A percentile compares a stretch with the other conserved stretches of the same genome.
These are phyloP conservation scores for Cyclotella sp. DNA, from an alignment of 108 stramenopile species.

Conservation along the genomic window DNA sequence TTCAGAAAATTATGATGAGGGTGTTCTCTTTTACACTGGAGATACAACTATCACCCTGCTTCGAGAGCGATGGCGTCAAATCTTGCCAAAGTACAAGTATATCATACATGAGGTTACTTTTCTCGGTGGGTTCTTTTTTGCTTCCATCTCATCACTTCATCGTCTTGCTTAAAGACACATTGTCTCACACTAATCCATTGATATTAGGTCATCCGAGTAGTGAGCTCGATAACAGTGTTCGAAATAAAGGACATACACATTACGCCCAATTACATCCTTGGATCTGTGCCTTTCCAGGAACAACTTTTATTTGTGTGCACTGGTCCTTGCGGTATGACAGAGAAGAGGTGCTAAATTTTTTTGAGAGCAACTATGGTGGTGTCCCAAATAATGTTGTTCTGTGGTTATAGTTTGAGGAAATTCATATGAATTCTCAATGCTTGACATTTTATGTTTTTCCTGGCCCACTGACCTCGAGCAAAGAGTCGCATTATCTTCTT, in stretches of 20 bases:
- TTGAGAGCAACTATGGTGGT: constrained; percentile 59
- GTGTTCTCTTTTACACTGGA: constrained; percentile 62
- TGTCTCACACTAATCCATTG: background rate
- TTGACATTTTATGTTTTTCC: too few species aligned
- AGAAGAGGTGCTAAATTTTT: constrained; percentile 54
- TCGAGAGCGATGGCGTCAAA: constrained; percentile 50
- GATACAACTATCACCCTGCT: constrained; percentile 64
- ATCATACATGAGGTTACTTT: constrained; percentile 68
- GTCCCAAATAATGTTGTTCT: constrained; percentile 66
- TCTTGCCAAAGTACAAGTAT: constrained; percentile 56
- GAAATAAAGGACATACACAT: constrained; percentile 62
- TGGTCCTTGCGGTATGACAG: constrained; percentile 50
- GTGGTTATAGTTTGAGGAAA: constrained; percentile 63
- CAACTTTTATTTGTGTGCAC: constrained; percentile 66
- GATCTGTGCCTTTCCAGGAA: constrained; percentile 63
- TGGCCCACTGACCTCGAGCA: too few species aligned
- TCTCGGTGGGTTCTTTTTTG: constrained; percentile 34
- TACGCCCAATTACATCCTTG: constrained; percentile 68
- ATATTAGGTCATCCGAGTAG: constrained; percentile 36
- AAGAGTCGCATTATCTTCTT: too few species aligned
- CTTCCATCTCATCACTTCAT: background rate
- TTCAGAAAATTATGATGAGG: constrained; percentile 59
- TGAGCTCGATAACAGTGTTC: constrained; percentile 41
- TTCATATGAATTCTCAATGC: too few species aligned
- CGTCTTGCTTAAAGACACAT: too few species aligned